Evolutionary conservation across 495 filamentous ascomycete genomes (phyloP).

Genomic region (Apodospora peruviana): DNA sequence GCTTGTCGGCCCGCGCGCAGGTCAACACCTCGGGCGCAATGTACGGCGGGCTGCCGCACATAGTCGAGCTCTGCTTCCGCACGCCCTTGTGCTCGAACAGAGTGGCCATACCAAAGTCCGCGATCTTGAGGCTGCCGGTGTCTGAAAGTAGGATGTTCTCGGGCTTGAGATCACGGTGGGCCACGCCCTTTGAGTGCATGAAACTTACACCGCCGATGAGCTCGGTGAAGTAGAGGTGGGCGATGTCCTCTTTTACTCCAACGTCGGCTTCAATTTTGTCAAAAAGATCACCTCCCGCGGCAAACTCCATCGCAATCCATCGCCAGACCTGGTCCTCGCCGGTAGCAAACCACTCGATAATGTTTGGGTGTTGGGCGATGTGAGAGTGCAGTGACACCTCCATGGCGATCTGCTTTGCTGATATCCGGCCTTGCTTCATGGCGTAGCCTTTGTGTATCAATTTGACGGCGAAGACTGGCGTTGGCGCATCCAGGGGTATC

Average conservation of each 20-base stretch:
- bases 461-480: constrained; percentile 91
- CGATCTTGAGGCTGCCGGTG: constrained; percentile 86
- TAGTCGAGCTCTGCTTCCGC: constrained; percentile 71
- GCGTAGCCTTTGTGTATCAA: constrained; percentile 98
- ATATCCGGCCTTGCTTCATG: constrained; percentile 79
- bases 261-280: constrained; percentile 99
- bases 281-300: constrained; percentile 93
- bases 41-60: constrained; percentile 95
- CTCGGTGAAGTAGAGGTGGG: constrained; percentile 93
- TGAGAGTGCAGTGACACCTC: constrained; percentile 85
- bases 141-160: constrained; percentile 82
- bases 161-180: constrained; percentile 85
- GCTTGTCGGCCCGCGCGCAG: constrained; percentile 38
- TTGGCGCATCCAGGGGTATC: constrained; percentile 57
- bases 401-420: constrained; percentile 77
- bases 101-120: constrained; percentile 95
- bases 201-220: constrained; percentile 84
- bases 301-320: constrained; percentile 98
- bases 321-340: constrained; percentile 87
- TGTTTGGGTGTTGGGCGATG: constrained; percentile 82
- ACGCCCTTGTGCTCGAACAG: constrained; percentile 83
- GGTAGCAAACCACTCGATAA: constrained; percentile 83
- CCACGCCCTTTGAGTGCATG: constrained; percentile 89
- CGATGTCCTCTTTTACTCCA: constrained; percentile 85
- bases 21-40: constrained; percentile 89